phyloP scores from a whole-genome alignment of 1,284 basidiomycete genomes.

The Rhodotorula sp. region DNA sequence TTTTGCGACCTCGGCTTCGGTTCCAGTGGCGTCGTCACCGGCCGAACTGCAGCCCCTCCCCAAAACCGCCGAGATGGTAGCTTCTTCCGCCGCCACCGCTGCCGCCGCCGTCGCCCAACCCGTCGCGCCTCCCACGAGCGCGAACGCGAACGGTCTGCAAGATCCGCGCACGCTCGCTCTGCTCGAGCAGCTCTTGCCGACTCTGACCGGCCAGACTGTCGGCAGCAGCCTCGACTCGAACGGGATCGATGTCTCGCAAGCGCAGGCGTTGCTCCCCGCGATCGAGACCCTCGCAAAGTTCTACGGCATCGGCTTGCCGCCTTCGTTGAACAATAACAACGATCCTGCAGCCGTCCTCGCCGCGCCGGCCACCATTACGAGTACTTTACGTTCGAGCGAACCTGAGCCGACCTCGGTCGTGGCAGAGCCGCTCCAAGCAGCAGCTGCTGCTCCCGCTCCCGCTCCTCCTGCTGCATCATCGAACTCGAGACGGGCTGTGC shows the following conservation, averaged over 20 bases:
- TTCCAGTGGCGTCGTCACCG: not conserved
- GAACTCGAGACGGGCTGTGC: not conserved
- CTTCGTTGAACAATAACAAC: not conserved
- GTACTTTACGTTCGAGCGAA: not conserved
- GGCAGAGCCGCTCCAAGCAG: not conserved
- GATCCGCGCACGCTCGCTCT: slow-evolving; percentile 31
- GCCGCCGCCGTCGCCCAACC: not conserved
- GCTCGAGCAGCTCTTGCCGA: slow-evolving; percentile 31
- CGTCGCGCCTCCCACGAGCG: too few species aligned
- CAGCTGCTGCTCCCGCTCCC: not conserved
- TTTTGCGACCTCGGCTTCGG: not conserved
- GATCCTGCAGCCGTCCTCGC: not conserved
- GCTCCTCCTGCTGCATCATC: not conserved
- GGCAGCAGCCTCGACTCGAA: not conserved
- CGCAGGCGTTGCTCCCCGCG: slow-evolving; percentile 21
- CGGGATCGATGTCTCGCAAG: slow-evolving; percentile 9
- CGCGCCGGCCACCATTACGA: not conserved
- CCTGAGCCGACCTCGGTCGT: not conserved
- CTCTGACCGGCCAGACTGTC: not conserved
- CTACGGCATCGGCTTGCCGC: slow-evolving; percentile 21
- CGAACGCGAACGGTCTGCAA: slow-evolving; percentile 4
- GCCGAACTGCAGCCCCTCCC: not conserved
- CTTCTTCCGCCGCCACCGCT: not conserved
- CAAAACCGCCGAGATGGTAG: not conserved
- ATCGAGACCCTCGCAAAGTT: slow-evolving; percentile 32